phyloP scores from a whole-genome alignment of 1,284 basidiomycete genomes.

The Trichosporon inkin region DNA sequence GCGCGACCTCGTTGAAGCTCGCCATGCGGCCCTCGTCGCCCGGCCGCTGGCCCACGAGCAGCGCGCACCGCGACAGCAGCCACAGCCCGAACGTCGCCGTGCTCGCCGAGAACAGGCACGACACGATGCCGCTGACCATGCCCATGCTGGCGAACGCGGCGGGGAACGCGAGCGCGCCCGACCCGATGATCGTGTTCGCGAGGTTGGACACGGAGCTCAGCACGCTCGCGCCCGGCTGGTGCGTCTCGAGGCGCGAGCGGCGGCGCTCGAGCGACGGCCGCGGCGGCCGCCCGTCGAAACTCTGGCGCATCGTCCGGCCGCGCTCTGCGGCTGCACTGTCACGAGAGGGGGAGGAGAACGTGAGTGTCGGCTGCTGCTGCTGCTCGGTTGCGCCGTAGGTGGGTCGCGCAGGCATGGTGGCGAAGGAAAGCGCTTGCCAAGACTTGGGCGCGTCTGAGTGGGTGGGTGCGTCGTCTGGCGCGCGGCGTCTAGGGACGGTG shows the following conservation, averaged over 20 bases:
- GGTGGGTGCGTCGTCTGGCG: background rate
- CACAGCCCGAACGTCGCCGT: constrained; percentile 84
- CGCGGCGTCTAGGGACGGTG: too few species aligned
- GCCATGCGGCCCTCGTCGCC: constrained; percentile 57
- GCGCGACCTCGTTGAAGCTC: constrained; percentile 81
- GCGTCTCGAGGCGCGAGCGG: constrained; percentile 10
- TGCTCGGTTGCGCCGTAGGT: background rate
- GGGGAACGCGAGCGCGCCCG: constrained; percentile 58
- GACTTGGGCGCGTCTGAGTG: background rate
- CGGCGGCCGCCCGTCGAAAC: background rate
- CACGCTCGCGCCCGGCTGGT: constrained; percentile 18
- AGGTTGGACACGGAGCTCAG: constrained; percentile 57
- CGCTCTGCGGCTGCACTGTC: background rate
- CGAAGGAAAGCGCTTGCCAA: too few species aligned
- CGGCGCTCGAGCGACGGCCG: constrained; percentile 8
- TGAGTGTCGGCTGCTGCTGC: background rate
- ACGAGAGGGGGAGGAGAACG: background rate
- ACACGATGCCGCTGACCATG: constrained; percentile 77
- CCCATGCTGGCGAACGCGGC: constrained; percentile 81
- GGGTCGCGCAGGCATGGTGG: background rate
- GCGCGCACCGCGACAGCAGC: constrained; percentile 79
- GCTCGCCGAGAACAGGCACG: constrained; percentile 78
- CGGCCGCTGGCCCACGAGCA: constrained; percentile 56
- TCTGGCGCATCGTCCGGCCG: background rate
- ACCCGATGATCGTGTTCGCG: constrained; percentile 81